Evolutionary conservation across 169 alveolate genomes (phyloP).

Genomic region (Eimeria praecox): DNA sequence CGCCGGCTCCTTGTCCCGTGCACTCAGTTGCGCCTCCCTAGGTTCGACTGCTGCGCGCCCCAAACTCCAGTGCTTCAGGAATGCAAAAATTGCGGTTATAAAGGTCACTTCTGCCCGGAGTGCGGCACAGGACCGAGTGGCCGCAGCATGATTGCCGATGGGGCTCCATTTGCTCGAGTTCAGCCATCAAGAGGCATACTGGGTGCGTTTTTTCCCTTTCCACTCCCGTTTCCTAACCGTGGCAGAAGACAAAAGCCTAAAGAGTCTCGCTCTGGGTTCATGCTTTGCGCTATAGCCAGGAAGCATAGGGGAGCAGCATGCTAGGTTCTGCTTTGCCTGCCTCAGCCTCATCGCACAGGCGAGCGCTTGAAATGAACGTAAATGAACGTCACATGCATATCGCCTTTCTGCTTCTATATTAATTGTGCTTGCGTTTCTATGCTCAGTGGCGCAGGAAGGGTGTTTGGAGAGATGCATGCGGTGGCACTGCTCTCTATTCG

Average conservation of each 20-base stretch:
- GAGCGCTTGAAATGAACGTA: not conserved
- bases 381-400: not conserved
- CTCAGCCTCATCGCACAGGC: not conserved
- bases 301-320: not conserved
- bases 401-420: not conserved
- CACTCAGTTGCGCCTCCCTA: slow-evolving; percentile 46
- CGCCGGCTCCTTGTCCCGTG: slow-evolving; percentile 61
- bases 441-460: slow-evolving; percentile 41
- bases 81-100: slow-evolving; percentile 62
- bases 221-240: not conserved
- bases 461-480: slow-evolving; percentile 66
- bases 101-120: slow-evolving; percentile 69
- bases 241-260: not conserved
- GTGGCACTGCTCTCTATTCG: slow-evolving; percentile 80
- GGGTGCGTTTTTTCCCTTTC: not conserved
- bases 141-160: slow-evolving; percentile 2
- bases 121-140: slow-evolving; percentile 56
- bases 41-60: slow-evolving; percentile 47
- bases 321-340: not conserved
- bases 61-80: slow-evolving; percentile 45
- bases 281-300: not conserved
- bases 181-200: slow-evolving; percentile 63
- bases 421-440: not conserved
- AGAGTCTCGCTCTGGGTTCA: not conserved
- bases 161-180: slow-evolving; percentile 16